These are phyloP conservation scores for Hypoxylon sp. DNA, from an alignment of 2,329 filamentous ascomycete species.

Conservation along the genomic window DNA sequence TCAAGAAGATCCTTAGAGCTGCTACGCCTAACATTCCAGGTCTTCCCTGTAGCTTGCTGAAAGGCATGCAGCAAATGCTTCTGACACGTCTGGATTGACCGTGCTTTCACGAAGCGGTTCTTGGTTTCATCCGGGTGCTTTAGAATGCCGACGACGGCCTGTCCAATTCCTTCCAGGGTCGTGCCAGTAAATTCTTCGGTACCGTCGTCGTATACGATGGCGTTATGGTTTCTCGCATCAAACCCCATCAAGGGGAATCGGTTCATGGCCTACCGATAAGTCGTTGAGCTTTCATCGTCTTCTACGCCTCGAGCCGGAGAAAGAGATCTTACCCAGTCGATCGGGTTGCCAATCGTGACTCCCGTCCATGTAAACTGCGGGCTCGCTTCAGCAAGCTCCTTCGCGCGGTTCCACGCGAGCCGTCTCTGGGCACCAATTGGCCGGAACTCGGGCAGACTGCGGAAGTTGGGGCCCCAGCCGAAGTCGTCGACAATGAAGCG, in stretches of 20 bases:
- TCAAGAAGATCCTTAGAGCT: slow-evolving; percentile 30
- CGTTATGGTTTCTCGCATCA: slow-evolving; percentile 33
- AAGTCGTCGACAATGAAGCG: slow-evolving; percentile 45
- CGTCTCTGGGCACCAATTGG: slow-evolving; percentile 30
- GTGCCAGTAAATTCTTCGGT: slow-evolving; percentile 43
- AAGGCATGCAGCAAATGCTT: slow-evolving; percentile 42
- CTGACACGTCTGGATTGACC: slow-evolving; percentile 40
- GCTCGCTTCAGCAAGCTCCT: slow-evolving; percentile 29
- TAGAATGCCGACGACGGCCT: slow-evolving; percentile 34
- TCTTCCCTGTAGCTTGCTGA: slow-evolving; percentile 26
- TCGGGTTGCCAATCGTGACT: slow-evolving; percentile 44
- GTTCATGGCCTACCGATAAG: slow-evolving; percentile 11
- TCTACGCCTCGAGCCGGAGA: not conserved
- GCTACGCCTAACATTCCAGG: slow-evolving; percentile 37
- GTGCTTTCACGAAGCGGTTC: slow-evolving; percentile 43
- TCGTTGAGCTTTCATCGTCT: not conserved
- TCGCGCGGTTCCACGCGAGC: slow-evolving; percentile 38
- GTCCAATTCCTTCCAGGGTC: slow-evolving; percentile 42
- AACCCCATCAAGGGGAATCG: slow-evolving; percentile 44
- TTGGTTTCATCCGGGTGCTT: slow-evolving; percentile 23
- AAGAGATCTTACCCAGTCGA: slow-evolving; percentile 43
- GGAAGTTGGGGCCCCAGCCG: slow-evolving; percentile 41
- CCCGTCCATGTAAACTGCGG: slow-evolving; percentile 43
- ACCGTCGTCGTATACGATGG: slow-evolving; percentile 41
- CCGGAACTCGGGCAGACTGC: slow-evolving; percentile 39